A percentile compares a stretch with the other conserved stretches of the same genome.
Evolutionary conservation across 768 basidiomycete species (phyloP).

Genomic region (Mycena vitilis): DNA sequence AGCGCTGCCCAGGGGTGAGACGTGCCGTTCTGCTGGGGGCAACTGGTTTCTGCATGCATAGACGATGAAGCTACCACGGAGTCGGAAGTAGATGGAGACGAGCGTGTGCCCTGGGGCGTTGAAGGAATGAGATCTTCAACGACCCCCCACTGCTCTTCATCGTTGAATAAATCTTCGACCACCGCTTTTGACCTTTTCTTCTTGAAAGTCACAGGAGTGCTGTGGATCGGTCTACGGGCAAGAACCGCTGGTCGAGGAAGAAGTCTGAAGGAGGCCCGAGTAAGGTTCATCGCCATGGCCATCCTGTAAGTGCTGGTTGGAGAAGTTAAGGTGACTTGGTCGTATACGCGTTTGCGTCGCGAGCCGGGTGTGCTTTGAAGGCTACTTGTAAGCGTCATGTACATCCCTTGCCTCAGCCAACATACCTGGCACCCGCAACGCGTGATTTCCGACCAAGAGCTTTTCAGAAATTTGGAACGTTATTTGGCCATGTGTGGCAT

Average conservation of each 20-base stretch:
- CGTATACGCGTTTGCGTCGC: too few relatives aligned
- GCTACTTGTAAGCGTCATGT: not conserved
- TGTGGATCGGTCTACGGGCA: conserved; percentile 19
- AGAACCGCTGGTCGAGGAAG: not conserved
- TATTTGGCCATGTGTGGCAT: too few relatives aligned
- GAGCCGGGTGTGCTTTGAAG: too few relatives aligned
- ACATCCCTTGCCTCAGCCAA: too few relatives aligned
- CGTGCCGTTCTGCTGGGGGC: not conserved
- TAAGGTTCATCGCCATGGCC: conserved; percentile 13
- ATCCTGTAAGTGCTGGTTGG: not conserved
- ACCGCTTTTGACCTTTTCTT: conserved; percentile 8
- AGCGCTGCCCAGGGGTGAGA: conserved; percentile 14
- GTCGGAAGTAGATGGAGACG: conserved; percentile 1
- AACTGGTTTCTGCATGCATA: too few relatives aligned
- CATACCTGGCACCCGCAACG: not conserved
- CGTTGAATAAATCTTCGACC: conserved; percentile 13
- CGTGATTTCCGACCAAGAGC: not conserved
- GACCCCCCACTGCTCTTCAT: conserved; percentile 20
- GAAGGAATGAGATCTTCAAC: conserved; percentile 32
- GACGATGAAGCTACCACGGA: conserved; percentile 19
- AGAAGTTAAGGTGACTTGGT: too few relatives aligned
- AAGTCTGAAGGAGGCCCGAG: conserved; percentile 7
- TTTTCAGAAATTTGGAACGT: too few relatives aligned
- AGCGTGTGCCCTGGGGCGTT: not conserved
- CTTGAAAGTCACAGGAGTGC: conserved; percentile 22